These are phyloP conservation scores for Aureobasidium zeae DNA, from an alignment of 2,329 filamentous ascomycete species.

Conservation along the genomic window DNA sequence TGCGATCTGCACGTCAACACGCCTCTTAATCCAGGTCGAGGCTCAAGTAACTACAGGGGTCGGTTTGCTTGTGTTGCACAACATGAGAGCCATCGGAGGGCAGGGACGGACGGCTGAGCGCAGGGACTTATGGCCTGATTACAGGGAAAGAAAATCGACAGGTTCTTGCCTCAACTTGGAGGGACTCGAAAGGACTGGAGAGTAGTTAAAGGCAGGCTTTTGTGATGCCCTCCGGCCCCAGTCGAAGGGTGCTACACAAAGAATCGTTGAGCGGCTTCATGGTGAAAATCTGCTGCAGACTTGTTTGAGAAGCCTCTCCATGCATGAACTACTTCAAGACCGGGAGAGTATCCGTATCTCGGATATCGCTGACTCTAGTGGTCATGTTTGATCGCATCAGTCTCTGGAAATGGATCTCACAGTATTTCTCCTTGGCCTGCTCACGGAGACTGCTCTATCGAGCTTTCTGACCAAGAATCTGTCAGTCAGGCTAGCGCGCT, in stretches of 20 bases:
- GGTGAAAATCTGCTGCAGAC: constrained; percentile 6
- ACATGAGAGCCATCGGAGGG: constrained; percentile 1
- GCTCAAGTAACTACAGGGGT: constrained; percentile 2
- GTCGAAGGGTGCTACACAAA: constrained; percentile 2
- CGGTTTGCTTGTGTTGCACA: constrained; percentile 4
- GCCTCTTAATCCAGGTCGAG: constrained; percentile 5
- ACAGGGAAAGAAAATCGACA: constrained; percentile 6
- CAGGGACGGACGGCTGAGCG: constrained; percentile 1
- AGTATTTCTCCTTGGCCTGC: no score
- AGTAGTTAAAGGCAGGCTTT: background rate
- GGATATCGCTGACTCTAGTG: background rate
- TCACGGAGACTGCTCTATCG: background rate
- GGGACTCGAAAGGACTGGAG: background rate
- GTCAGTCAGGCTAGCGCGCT: constrained; percentile 1
- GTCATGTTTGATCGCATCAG: no score
- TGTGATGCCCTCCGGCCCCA: background rate
- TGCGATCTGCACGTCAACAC: constrained; percentile 1
- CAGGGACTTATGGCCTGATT: constrained; percentile 7
- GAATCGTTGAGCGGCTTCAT: constrained; percentile 6
- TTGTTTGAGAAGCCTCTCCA: background rate
- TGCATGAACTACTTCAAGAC: background rate
- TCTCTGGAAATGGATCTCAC: no score
- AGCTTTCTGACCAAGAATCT: background rate
- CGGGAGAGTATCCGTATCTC: background rate
- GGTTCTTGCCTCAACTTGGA: constrained; percentile 5